These are phyloP conservation scores for Trichocomaceae sp. DNA, from an alignment of 2,329 filamentous ascomycete genomes.

Conservation along the genomic window DNA sequence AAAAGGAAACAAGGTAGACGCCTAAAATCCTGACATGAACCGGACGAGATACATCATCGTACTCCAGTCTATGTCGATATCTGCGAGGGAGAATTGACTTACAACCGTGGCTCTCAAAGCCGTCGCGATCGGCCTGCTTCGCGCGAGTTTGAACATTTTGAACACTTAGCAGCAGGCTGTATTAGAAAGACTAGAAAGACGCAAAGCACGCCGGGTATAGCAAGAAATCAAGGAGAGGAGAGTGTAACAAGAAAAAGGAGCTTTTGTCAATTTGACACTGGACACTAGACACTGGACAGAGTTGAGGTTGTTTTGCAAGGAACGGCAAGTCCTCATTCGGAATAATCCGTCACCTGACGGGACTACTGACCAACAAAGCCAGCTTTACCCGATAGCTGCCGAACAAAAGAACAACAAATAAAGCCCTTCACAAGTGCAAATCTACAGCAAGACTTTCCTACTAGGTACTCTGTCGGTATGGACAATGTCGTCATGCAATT, in stretches of 20 bases:
- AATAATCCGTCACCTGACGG: conserved; percentile 15
- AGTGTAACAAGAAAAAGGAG: background rate
- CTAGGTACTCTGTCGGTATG: background rate
- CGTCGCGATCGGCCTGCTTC: conserved; percentile 72
- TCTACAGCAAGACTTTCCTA: background rate
- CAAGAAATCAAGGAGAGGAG: background rate
- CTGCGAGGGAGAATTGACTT: conserved; percentile 25
- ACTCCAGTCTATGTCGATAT: background rate
- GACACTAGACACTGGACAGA: background rate
- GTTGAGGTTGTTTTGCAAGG: background rate
- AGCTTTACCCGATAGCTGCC: conserved; percentile 10
- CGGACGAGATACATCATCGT: background rate
- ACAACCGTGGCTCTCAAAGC: conserved; percentile 74
- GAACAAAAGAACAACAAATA: background rate
- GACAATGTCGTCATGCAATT: background rate
- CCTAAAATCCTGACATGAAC: background rate
- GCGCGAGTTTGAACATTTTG: conserved; percentile 78
- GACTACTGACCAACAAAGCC: conserved; percentile 2
- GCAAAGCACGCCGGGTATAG: background rate
- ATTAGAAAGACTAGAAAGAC: background rate
- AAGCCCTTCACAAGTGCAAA: conserved; percentile 15
- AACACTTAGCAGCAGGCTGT: background rate
- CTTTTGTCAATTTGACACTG: background rate
- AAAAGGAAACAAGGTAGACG: conserved; percentile 20
- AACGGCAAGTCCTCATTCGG: conserved; percentile 11